Evolutionary conservation across 768 basidiomycete genomes (phyloP), one percentile per base, ranked within the genome.

Genomic region (Mycena rebaudengoi): DNA sequence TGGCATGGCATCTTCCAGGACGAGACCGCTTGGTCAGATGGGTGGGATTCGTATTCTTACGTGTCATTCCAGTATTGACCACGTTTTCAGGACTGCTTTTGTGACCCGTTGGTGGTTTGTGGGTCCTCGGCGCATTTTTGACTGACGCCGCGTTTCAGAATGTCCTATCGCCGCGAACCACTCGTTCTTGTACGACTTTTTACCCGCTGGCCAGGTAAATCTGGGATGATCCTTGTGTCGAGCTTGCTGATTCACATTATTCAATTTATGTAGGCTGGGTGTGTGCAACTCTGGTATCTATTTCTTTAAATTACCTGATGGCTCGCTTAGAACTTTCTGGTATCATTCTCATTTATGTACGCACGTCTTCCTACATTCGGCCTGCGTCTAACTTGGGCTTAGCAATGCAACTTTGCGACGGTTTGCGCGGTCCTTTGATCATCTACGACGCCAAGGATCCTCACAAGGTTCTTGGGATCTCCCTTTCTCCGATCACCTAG

Each of bases 161-260:
- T 78, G 77, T 33, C 77, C 77, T 13, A 71, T 78, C 37, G 66
- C 73, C 5, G 69, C 78, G 16, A 51, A 64, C 2, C 46, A 77
- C 58, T 66, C 67, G 11, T 78, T 75, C 67, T 39, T 74, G 7
- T 75, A 79, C 64, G 28, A 66, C 14, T 73, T 78, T 44, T 56
- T 53, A 23, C 54, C 64, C 8, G 30, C n/a, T 26, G 40, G 59
- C n/a, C n/a, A n/a, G n/a, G n/a, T n/a, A n/a, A n/a, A n/a, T n/a
- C n/a, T n/a, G n/a, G n/a, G n/a, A n/a, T n/a, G n/a, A n/a, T n/a
- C n/a, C n/a, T n/a, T n/a, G n/a, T n/a, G n/a, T n/a, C n/a, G n/a
- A n/a, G n/a, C n/a, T n/a, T n/a, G n/a, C n/a, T 7, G 28, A 3
- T 7, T 26, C 16, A 8, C 10, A 2, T 60, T 44, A 12, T 13